phyloP scores from a whole-genome alignment of 805 yeast species.

The Teunomyces aglyptinius region DNA sequence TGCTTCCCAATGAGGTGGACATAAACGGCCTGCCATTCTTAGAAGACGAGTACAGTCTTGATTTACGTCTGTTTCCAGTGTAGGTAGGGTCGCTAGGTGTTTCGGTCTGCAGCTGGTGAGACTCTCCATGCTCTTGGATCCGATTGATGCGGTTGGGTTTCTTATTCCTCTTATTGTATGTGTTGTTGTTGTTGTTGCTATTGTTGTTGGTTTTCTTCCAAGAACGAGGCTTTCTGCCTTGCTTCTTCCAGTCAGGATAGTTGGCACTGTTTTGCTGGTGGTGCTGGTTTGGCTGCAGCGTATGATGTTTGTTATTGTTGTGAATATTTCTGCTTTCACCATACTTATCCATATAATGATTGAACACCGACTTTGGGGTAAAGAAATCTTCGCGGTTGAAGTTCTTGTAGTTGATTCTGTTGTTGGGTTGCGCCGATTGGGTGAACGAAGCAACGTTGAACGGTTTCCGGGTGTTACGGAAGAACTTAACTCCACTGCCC shows the following conservation, averaged over 20 bases:
- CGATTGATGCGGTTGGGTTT: slow-evolving; percentile 3
- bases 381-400: slow-evolving; percentile 71
- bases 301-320: not conserved
- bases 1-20: not conserved
- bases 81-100: not conserved
- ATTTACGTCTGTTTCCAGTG: slow-evolving; percentile 9
- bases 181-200: slow-evolving; percentile 11
- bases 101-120: not conserved
- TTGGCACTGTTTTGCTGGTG: slow-evolving; percentile 7
- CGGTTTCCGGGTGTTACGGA: slow-evolving; percentile 53
- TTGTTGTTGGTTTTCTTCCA: slow-evolving; percentile 23
- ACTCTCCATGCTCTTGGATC: slow-evolving; percentile 3
- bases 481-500: slow-evolving; percentile 22
- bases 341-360: slow-evolving; percentile 66
- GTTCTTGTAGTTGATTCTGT: slow-evolving; percentile 14
- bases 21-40: slow-evolving; percentile 2
- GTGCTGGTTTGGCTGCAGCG: not conserved
- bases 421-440: slow-evolving; percentile 16
- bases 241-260: slow-evolving; percentile 12
- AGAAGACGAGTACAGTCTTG: slow-evolving; percentile 12
- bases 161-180: slow-evolving; percentile 17
- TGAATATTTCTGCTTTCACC: slow-evolving; percentile 38
- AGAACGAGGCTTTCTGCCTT: slow-evolving; percentile 22
- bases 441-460: slow-evolving; percentile 63
- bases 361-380: slow-evolving; percentile 73